Conservation (phyloP, 2,329 filamentous ascomycete species). For the Celoporthe dispersa region DNA sequence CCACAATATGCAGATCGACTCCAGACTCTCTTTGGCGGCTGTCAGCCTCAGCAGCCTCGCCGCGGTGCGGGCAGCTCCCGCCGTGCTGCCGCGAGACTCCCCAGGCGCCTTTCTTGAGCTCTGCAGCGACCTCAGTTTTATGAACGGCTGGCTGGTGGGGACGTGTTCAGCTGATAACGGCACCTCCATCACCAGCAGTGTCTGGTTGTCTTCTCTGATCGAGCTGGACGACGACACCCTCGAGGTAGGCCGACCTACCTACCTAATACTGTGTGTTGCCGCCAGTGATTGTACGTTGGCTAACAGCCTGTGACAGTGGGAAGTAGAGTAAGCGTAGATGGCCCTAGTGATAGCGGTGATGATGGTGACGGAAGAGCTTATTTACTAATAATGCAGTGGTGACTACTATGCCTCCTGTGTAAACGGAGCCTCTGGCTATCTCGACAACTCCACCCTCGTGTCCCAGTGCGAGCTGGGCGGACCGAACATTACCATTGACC, state of each 20-base stretch:
- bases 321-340: neutral
- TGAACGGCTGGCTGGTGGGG: conserved; percentile 12
- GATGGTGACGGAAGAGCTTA: neutral
- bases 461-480: conserved; percentile 2
- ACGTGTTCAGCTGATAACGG: neutral
- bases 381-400: neutral
- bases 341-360: neutral
- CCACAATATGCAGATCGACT: neutral
- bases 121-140: neutral
- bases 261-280: neutral
- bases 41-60: neutral
- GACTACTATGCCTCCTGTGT: conserved; percentile 12
- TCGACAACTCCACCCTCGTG: conserved; percentile 13
- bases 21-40: neutral
- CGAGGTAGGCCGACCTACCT: neutral
- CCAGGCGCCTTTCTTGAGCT: neutral
- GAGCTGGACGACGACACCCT: neutral
- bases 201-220: conserved; percentile 12
- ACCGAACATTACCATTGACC: neutral
- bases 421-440: neutral
- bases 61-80: neutral
- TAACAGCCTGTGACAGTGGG: neutral
- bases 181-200: conserved; percentile 1
- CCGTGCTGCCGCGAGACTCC: neutral
- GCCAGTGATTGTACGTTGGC: neutral